Conservation (phyloP, 495 filamentous ascomycete species). For the Podospora didyma region DNA sequence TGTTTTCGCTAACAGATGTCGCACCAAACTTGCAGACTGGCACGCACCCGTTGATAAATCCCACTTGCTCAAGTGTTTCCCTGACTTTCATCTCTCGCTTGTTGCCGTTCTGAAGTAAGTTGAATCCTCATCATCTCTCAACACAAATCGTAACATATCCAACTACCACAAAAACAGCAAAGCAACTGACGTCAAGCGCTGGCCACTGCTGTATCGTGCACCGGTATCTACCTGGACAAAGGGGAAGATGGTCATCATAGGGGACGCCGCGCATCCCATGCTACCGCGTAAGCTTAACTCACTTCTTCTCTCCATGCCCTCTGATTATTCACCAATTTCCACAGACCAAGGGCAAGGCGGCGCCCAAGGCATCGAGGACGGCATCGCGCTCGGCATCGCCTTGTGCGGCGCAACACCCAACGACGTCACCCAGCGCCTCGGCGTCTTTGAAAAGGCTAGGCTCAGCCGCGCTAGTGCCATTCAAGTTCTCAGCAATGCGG, state of each 20-base stretch:
- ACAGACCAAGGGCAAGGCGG: slow-evolving; percentile 44
- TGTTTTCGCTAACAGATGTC: background rate
- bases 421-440: slow-evolving; percentile 36
- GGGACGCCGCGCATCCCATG: slow-evolving; percentile 52
- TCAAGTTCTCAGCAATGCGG: slow-evolving; percentile 42
- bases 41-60: slow-evolving; percentile 26
- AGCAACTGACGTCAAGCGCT: slow-evolving; percentile 41
- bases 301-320: background rate
- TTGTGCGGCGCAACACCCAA: slow-evolving; percentile 26
- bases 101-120: slow-evolving; percentile 22
- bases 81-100: slow-evolving; percentile 22
- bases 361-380: slow-evolving; percentile 47
- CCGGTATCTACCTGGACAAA: slow-evolving; percentile 34
- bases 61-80: slow-evolving; percentile 18
- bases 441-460: slow-evolving; percentile 49
- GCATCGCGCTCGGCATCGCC: slow-evolving; percentile 34
- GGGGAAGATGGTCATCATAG: slow-evolving; percentile 39
- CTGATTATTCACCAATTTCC: background rate
- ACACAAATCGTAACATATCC: background rate
- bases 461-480: slow-evolving; percentile 49
- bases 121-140: background rate
- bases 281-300: slow-evolving; percentile 30
- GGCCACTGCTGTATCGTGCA: slow-evolving; percentile 38
- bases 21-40: slow-evolving; percentile 18
- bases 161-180: slow-evolving; percentile 12